Evolutionary conservation across 805 yeast genomes (phyloP), one percentile per base, ranked within the genome.

Genomic region (Ogataea paraovalis): DNA sequence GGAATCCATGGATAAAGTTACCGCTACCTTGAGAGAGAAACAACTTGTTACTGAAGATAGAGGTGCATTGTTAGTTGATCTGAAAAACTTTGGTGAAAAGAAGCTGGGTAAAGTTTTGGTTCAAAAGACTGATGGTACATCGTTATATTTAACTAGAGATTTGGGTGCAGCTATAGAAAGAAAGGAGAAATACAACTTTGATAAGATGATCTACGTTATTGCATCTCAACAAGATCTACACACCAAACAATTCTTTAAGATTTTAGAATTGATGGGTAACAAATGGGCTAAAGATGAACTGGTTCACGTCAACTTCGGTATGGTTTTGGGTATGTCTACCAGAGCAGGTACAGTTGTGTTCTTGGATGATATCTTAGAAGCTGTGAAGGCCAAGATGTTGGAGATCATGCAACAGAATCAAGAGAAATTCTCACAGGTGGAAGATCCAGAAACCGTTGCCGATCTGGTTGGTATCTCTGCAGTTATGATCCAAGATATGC

Each of bases 401-500:
- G 94, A 88, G 58, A 97, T 94, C 47, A 94, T 94, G 98, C 82
- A 85, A 71, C 83, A 83, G 72, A 94, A 92, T 69, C 89, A 84
- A 67, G 83, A 76, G 56, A 94, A 94, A 71, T 94, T 90, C 65
- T 84, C 92, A 10, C 96, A 89, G 72, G 88, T 92, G 57, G 94
- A 85, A 64, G 80, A 91, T 65, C 99, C 98, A 32, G 97, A 92
- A 50, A 82, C 82, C 66, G 86, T 94, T 62, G 98, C 99, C 49
- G 98, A 94, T 69, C 76, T 89, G 60, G 83, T 94, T 50, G 99
- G 99, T 66, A 86, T 94, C 49, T 85, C 97, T 27, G 99, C 99
- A 5, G 96, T 94, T 51, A 91, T 94, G 96, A 87, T 94, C 62
- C 99, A 94, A 77, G 99, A 94, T 70, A 91, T 94, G 98, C 95